A percentile compares a stretch with the other conserved stretches of the same genome.
Evolutionary conservation across 495 filamentous ascomycete genomes (phyloP).

Genomic region (Beverwykella pulmonaria): DNA sequence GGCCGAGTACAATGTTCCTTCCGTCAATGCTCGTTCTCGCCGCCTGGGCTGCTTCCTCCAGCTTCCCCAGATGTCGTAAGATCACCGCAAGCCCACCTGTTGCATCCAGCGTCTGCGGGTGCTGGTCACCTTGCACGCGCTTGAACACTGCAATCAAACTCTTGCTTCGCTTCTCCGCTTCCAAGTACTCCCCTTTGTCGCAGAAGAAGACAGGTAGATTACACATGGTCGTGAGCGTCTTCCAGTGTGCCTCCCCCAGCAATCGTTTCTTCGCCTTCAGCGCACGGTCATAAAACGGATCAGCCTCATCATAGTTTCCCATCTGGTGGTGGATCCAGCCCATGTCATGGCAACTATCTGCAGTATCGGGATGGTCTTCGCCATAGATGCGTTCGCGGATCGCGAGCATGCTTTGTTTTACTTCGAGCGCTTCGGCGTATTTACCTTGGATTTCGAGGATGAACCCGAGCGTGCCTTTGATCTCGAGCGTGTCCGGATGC

Average conservation of each 20-base stretch:
- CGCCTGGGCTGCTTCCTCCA: conserved; percentile 16
- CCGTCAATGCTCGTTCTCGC: conserved; percentile 17
- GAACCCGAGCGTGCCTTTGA: conserved; percentile 16
- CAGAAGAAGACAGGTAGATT: conserved; percentile 21
- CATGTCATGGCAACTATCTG: conserved; percentile 17
- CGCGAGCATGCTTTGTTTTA: conserved; percentile 5
- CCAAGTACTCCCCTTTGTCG: conserved; percentile 20
- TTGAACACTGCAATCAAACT: conserved; percentile 9
- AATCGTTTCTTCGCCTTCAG: conserved; percentile 7
- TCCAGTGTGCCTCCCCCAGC: conserved; percentile 12
- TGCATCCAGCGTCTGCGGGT: conserved; percentile 22
- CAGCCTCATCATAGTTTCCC: conserved; percentile 8
- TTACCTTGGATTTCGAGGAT: conserved; percentile 25
- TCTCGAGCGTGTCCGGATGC: conserved; percentile 20
- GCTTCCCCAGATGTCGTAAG: conserved; percentile 10
- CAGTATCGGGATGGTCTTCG: conserved; percentile 22
- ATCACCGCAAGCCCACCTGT: conserved; percentile 17
- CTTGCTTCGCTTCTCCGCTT: conserved; percentile 8
- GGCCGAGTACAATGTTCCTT: conserved; percentile 10
- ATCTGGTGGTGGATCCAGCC: conserved; percentile 24
- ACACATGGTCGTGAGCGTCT: conserved; percentile 16
- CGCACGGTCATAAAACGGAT: conserved; percentile 9
- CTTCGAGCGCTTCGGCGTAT: conserved; percentile 1
- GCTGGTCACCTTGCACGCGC: conserved; percentile 7
- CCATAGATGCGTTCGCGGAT: conserved; percentile 13